Conservation (phyloP, 805 yeast genomes). For the Nakazawaea wickerhamii region DNA sequence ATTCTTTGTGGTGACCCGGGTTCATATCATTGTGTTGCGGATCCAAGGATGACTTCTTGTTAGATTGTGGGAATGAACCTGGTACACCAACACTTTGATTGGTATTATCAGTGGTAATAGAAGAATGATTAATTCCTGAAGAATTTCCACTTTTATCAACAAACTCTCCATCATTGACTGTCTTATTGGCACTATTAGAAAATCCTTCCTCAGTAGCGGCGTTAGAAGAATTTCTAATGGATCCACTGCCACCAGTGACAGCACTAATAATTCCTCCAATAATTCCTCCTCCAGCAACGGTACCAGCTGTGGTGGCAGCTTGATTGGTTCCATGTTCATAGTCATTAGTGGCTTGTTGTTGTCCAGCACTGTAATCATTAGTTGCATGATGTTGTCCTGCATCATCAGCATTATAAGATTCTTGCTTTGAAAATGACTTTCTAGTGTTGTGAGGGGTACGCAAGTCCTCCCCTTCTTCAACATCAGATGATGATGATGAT, state of each 20-base stretch:
- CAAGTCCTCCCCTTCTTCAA: background rate
- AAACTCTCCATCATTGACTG: background rate
- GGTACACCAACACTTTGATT: background rate
- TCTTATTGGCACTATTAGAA: background rate
- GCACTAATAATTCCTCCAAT: conserved; percentile 11
- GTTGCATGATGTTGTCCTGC: background rate
- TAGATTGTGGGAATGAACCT: background rate
- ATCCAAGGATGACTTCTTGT: background rate
- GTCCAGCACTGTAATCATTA: background rate
- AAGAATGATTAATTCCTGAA: background rate
- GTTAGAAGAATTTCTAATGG: background rate
- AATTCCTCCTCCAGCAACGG: conserved; percentile 10
- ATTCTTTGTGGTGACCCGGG: background rate
- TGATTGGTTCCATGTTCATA: background rate
- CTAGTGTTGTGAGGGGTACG: background rate
- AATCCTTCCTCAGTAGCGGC: background rate
- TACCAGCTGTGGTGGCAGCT: background rate
- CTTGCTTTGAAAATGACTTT: background rate
- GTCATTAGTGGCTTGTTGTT: background rate
- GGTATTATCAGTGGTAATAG: background rate
- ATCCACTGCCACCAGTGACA: conserved; percentile 11
- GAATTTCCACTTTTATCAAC: background rate
- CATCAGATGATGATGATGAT: background rate
- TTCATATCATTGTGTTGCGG: background rate
- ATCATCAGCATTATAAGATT: background rate